phyloP scores from a whole-genome alignment of 2,329 filamentous ascomycete genomes.

The Zasmidium citrigriseum region DNA sequence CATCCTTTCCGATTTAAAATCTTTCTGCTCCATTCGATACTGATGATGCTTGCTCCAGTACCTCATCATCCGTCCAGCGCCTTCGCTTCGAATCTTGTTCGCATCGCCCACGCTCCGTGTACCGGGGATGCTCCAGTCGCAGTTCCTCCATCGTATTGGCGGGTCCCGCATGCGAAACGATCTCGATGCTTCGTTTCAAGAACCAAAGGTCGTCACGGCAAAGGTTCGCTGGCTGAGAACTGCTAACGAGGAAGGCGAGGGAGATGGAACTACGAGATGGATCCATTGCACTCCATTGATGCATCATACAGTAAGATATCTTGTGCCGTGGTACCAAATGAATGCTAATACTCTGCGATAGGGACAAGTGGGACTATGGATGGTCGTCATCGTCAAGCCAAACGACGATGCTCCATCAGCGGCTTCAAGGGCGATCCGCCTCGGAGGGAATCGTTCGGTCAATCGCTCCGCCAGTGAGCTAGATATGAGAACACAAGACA shows the following conservation, averaged over 20 bases:
- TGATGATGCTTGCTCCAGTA: background rate
- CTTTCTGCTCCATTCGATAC: background rate
- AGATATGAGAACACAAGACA: too few species aligned
- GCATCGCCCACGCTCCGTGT: conserved; percentile 8
- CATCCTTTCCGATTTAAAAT: too few species aligned
- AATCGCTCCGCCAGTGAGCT: too few species aligned
- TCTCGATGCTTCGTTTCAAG: conserved; percentile 9
- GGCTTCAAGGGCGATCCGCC: too few species aligned
- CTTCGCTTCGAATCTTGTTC: conserved; percentile 12
- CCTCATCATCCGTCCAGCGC: conserved; percentile 8
- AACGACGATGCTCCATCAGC: conserved; percentile 12
- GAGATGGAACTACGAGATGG: conserved; percentile 5
- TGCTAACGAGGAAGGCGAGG: conserved; percentile 5
- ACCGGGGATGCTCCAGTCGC: conserved; percentile 7
- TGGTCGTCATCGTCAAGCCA: conserved; percentile 18
- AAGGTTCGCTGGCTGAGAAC: conserved; percentile 5
- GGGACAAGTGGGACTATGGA: conserved; percentile 53
- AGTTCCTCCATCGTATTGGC: conserved; percentile 12
- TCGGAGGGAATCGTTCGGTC: too few species aligned
- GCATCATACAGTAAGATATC: conserved; percentile 5
- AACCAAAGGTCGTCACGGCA: conserved; percentile 11
- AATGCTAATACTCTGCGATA: background rate
- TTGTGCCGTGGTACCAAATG: background rate
- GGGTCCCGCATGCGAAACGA: conserved; percentile 8
- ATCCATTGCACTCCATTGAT: conserved; percentile 14